Base-by-base conservation (phyloP, 2,329 filamentous ascomycete genomes). In the Hymenoscyphus fructigenus region DNA sequence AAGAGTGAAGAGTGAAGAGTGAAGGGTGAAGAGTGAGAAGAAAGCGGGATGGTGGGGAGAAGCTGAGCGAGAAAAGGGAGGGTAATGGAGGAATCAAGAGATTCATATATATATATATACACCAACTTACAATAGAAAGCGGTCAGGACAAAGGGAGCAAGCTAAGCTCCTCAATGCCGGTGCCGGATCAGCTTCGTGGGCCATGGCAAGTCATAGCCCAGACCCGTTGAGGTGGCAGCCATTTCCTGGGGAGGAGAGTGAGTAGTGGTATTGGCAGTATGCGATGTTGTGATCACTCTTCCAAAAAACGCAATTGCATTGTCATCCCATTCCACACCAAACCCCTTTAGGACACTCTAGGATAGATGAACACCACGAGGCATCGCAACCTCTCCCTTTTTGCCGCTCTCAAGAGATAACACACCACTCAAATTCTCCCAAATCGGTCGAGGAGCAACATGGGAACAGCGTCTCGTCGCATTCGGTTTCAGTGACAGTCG, bases 231-330 rank as follows among this genome's bases (percentile, higher is more conserved):
- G n/a, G n/a, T n/a, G 10, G 15, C n/a, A 20, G 15, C 41, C 41
- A 20, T 50, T 50, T 50, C 44, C 44, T 50, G 41, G 41, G 41
- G 15, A 44, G 10, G 17, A 5, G 5, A 44, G 34, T 36, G 34
- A 36, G 34, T 12, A 10, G 9, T 3, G 14, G 14, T 2, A n/a
- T 15, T 17, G 44, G 26, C 20, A 57, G n/a, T 50, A 10, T 23
- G 44, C n/a, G 29, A 36, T 41, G 29, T 59, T 59, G 57, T 41
- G 57, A 50, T 50, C 44, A 5, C 20, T 50, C n/a, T 20, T n/a
- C 20, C 55, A 57, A 57, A 57, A 34, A 57, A 34, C 26, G 55
- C 26, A 57, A 50, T 50, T 57, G 55, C 29, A 57, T 57, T 57
- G 55, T 57, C 23, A 29, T 57, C 26, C 55, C 4, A 34, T 2